Evolutionary conservation across 2,329 filamentous ascomycete species (phyloP), one percentile per base, ranked within the genome.

Genomic region (Claviceps capensis): DNA sequence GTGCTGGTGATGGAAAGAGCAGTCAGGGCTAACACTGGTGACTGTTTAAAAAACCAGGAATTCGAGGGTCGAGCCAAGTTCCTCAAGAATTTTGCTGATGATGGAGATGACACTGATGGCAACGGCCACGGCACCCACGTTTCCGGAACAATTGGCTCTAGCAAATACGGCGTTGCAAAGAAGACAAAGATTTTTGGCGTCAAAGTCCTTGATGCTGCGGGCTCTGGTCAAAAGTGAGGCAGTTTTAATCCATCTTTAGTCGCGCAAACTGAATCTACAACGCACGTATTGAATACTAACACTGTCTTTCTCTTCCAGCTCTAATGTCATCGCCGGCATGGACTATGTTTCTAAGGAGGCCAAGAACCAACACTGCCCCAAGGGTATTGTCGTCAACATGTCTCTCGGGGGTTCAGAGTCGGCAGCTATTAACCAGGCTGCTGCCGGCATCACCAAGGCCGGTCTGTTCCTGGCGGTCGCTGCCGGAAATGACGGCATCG

Each of bases 381-480:
- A 63, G 49, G 71, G 72, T 43, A 62, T 69, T 45, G 72, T 79
- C 40, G 71, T 72, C 58, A 77, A 73, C 66, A 76, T 79, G 74
- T 77, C 73, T 8, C 70, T 80, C 11, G 76, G 76, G 44, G 76
- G 75, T n/a, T 47, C 56, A 53, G 63, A 59, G 56, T 74, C 72
- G 5, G 46, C 63, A 0, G 61, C 73, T 37, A 60, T 78, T 56
- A 79, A 79, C 68, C 59, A 58, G 38, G 75, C 74, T 16, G 73
- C 76, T 30, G 64, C 64, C 23, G 62, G 60, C 44, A 66, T 75
- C 42, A 65, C 74, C 56, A 53, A 54, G 17, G 61, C 64, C 2
- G 75, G 74, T 40, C 62, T 78, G 53, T 75, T 76, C 57, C 66
- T 77, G 43, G 75, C 72, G 53, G 75, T 78, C n/a, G 76, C 77